A percentile compares a stretch with the other conserved stretches of the same genome.
These are phyloP conservation scores for Tricholoma furcatifolium DNA, from an alignment of 768 basidiomycete species.

Conservation along the genomic window DNA sequence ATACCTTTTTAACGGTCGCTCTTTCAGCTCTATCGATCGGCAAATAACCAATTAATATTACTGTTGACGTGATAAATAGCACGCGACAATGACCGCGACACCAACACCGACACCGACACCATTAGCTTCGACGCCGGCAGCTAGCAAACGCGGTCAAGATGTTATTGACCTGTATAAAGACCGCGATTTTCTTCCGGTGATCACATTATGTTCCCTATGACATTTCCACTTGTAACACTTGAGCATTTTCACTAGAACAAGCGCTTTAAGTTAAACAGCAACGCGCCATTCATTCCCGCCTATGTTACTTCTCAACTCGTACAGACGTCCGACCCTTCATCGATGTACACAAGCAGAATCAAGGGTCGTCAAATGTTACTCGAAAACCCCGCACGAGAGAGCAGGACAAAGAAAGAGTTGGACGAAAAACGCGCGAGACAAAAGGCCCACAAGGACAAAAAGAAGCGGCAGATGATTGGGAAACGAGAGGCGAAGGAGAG, in stretches of 20 bases:
- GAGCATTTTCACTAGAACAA: constrained; percentile 21
- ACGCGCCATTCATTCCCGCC: constrained; percentile 58
- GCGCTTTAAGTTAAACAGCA: constrained; percentile 35
- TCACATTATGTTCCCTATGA: neutral
- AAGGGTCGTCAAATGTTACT: constrained; percentile 65
- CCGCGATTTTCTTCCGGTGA: constrained; percentile 16
- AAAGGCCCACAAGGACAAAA: constrained; percentile 43
- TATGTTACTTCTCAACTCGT: constrained; percentile 61
- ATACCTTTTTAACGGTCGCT: no score
- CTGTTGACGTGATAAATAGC: no score
- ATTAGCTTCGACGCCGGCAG: neutral
- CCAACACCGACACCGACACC: constrained; percentile 2
- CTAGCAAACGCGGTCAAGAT: constrained; percentile 6
- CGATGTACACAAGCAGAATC: constrained; percentile 64
- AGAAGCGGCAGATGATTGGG: constrained; percentile 46
- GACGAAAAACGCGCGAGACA: constrained; percentile 47
- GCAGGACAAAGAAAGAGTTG: constrained; percentile 49
- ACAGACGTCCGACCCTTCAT: constrained; percentile 51
- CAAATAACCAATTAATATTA: no score
- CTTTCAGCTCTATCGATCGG: no score
- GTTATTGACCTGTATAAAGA: constrained; percentile 23
- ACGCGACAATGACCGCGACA: constrained; percentile 6
- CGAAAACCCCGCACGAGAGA: constrained; percentile 65
- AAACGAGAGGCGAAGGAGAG: constrained; percentile 52
- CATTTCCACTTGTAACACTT: neutral